Conservation (phyloP, 2,329 filamentous ascomycete species). For the Amphichorda felina region DNA sequence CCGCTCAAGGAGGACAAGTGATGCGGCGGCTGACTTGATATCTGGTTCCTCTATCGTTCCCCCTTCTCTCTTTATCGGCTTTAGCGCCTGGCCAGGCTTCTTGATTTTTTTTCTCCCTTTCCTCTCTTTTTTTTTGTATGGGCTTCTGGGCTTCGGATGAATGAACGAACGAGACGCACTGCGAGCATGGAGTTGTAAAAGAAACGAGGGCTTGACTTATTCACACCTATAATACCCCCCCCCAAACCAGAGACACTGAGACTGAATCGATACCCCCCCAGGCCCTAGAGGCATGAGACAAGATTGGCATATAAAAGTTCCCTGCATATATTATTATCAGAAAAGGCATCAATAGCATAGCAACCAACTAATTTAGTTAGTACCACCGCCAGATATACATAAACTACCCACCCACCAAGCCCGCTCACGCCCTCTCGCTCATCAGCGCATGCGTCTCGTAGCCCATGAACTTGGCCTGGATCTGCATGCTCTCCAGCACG, state of each 20-base stretch:
- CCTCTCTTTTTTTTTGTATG: too few species aligned
- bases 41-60: neutral
- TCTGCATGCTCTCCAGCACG: conserved; percentile 66
- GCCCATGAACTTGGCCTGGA: conserved; percentile 47
- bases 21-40: too few species aligned
- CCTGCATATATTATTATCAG: too few species aligned
- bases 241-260: neutral
- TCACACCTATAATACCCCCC: neutral
- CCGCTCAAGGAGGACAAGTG: too few species aligned
- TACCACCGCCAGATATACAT: too few species aligned
- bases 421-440: conserved; percentile 9
- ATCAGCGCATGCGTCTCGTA: conserved; percentile 28
- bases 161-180: neutral
- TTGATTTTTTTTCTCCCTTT: too few species aligned
- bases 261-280: too few species aligned
- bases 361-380: too few species aligned
- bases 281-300: neutral
- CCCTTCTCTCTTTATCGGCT: neutral
- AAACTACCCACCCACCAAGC: too few species aligned
- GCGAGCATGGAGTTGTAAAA: neutral
- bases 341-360: too few species aligned
- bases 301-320: neutral
- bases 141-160: too few species aligned
- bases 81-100: too few species aligned
- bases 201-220: neutral